phyloP scores from a whole-genome alignment of 148 eudicot genomes.

The Suaeda aralocaspica region DNA sequence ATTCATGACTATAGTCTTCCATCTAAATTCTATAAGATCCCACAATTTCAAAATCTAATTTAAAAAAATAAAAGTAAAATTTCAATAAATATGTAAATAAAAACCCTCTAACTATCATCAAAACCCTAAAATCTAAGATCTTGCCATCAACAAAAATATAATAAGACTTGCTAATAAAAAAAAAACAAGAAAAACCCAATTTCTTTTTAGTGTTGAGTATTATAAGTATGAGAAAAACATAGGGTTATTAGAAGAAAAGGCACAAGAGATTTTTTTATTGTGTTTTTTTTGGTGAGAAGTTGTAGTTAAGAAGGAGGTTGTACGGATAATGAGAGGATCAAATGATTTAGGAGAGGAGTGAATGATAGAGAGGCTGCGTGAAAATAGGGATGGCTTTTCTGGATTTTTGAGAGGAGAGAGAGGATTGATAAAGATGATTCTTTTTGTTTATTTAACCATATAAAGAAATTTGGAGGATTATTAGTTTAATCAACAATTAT shows the following conservation, averaged over 20 bases:
- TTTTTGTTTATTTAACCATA: slow-evolving; percentile 13
- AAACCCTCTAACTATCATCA: not conserved
- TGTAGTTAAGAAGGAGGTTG: not conserved
- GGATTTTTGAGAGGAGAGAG: not conserved
- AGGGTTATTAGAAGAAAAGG: not conserved
- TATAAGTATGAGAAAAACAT: not conserved
- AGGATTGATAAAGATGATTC: slow-evolving; percentile 19
- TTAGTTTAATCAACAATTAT: not conserved
- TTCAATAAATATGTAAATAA: not conserved
- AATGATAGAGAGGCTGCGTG: slow-evolving; percentile 6
- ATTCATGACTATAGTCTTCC: slow-evolving; percentile 29
- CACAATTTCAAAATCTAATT: no score
- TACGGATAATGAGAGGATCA: slow-evolving; percentile 13
- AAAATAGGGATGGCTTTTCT: slow-evolving; percentile 18
- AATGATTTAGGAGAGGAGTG: slow-evolving; percentile 1
- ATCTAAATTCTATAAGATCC: slow-evolving; percentile 4
- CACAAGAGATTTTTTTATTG: not conserved
- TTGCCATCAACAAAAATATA: not conserved
- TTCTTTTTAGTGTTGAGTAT: not conserved
- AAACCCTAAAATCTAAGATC: not conserved
- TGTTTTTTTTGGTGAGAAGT: not conserved
- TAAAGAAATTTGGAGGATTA: not conserved
- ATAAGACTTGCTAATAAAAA: no score
- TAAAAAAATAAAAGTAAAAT: not conserved
- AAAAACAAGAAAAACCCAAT: not conserved